Base-by-base conservation (phyloP, 2,329 filamentous ascomycete genomes). In the Fusarium nisikadoi region DNA sequence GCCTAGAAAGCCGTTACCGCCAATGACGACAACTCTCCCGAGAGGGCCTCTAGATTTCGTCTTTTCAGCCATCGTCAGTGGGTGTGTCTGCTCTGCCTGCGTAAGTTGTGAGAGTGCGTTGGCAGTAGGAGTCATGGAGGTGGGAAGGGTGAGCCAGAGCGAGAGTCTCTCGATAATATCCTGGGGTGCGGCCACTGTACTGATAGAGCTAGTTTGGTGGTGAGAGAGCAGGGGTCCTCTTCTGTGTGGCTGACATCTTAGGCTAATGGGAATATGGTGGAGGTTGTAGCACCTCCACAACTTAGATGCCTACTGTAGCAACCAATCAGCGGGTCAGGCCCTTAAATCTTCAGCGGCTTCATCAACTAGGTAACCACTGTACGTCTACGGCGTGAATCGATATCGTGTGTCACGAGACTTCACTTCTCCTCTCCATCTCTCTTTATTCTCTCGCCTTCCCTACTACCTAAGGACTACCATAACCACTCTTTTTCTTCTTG, bases 1-100 rank as follows among this genome's bases (percentile, higher is more conserved):
- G 80, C 93, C 93, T 20, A 96, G 87, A 83, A 96, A 95, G 73
- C 93, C 93, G 80, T 93, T 95, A 79, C 93, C 93, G 77, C 93
- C 93, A 75, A 95, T 90, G 74, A 96, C 91, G 75, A 95, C 86
- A 77, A 94, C 92, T 72, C 87, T 89, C 79, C 92, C 92, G 56
- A 94, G 85, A 60, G 81, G 72, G 70, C 81, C 81, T 75, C 85
- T 75, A 41, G 74, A 70, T 55, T 72, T 45, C 46, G 65, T 50
- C 29, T 50, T 55, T 38, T 71, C 70, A 17, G 54, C 41, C 56
- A 67, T 62, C 60, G 20, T 56, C 55, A 29, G 20, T 39, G 29
- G 27, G 16, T 59, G 13, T 46, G 39, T 45, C 27, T 52, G 38
- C 59, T 45, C 27, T 52, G 35, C 59, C 38, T 55, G 38, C 17